Percentiles rank a stretch among this genome's conserved stretches.
Evolutionary conservation across 2,329 filamentous ascomycete species (phyloP).

Genomic region (Diplodia scrobiculata): DNA sequence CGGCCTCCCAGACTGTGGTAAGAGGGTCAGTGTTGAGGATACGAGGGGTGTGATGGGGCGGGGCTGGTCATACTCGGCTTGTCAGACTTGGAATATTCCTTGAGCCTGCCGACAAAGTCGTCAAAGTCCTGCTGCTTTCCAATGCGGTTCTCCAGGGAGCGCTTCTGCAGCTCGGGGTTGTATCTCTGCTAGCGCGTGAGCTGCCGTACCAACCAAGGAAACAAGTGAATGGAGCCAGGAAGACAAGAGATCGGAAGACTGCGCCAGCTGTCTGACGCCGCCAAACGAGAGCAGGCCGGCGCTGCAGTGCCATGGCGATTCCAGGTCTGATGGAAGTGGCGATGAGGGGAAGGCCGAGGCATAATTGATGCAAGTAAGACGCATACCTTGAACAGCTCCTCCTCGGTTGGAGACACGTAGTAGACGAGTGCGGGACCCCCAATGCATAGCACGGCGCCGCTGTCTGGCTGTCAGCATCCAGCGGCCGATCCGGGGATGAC

Average conservation of each 20-base stretch:
- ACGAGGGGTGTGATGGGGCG: background rate
- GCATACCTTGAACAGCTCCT: conserved; percentile 75
- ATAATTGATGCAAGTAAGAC: conserved; percentile 15
- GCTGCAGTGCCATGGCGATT: background rate
- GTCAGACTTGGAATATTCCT: conserved; percentile 86
- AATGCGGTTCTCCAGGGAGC: conserved; percentile 76
- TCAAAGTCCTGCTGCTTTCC: conserved; percentile 84
- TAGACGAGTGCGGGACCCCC: conserved; percentile 84
- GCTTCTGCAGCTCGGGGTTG: conserved; percentile 90
- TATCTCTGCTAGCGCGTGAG: conserved; percentile 62
- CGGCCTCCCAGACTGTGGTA: conserved; percentile 30
- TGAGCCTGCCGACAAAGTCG: conserved; percentile 78
- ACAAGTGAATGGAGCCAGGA: background rate
- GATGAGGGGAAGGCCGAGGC: background rate
- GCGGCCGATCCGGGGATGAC: conserved; percentile 9
- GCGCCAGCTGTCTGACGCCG: background rate
- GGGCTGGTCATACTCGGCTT: conserved; percentile 71
- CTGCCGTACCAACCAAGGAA: background rate
- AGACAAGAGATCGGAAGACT: background rate
- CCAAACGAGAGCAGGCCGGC: background rate
- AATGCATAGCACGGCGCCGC: conserved; percentile 70
- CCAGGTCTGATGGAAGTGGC: background rate
- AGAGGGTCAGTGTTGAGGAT: background rate
- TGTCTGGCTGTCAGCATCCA: conserved; percentile 44
- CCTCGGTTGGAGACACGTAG: conserved; percentile 80